A percentile compares a stretch with the other conserved stretches of the same genome.
These are phyloP conservation scores for Microbotryum saponariae DNA, from an alignment of 1,284 basidiomycete genomes.

Conservation along the genomic window DNA sequence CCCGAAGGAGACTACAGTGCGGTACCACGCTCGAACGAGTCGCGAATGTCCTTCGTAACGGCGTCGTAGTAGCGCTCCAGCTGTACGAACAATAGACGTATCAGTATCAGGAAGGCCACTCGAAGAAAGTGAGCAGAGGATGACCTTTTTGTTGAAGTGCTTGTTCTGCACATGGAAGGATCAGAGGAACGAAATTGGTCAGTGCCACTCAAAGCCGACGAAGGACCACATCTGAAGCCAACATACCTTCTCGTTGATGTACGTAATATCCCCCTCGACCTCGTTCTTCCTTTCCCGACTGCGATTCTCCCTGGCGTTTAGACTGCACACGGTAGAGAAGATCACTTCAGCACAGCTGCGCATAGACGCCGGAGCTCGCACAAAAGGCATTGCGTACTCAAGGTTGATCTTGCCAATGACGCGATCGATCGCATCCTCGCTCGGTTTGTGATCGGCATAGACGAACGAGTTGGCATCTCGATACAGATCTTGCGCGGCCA, in stretches of 20 bases:
- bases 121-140: constrained; percentile 18
- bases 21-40: constrained; percentile 90
- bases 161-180: constrained; percentile 53
- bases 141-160: constrained; percentile 97
- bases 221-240: background rate
- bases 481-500: constrained; percentile 63
- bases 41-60: constrained; percentile 77
- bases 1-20: too few relatives aligned
- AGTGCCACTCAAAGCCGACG: background rate
- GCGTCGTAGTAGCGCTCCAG: constrained; percentile 88
- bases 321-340: constrained; percentile 45
- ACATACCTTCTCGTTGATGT: constrained; percentile 83
- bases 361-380: background rate
- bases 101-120: constrained; percentile 1
- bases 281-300: constrained; percentile 81
- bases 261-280: constrained; percentile 89
- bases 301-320: constrained; percentile 79
- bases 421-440: constrained; percentile 87
- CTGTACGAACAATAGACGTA: constrained; percentile 42
- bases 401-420: constrained; percentile 85
- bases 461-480: constrained; percentile 80
- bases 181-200: background rate
- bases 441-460: constrained; percentile 78
- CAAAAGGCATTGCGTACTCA: constrained; percentile 58
- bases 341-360: background rate